Base-by-base conservation (phyloP, 1,284 basidiomycete species). In the Thelephora terrestris region DNA sequence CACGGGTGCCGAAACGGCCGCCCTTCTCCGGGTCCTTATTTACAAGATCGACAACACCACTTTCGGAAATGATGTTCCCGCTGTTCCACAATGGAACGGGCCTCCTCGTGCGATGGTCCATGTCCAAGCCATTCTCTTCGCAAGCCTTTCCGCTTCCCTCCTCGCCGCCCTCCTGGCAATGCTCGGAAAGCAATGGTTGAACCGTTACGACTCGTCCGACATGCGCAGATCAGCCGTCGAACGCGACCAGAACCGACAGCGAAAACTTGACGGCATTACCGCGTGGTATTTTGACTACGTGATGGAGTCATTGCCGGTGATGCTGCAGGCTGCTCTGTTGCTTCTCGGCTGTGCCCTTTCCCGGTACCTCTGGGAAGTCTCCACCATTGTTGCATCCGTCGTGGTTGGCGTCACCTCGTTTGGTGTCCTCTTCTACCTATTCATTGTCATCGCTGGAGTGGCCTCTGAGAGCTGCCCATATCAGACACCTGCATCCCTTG, bases 11-110 rank as follows among this genome's bases (percentile, higher is more conserved):
- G 37, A 25, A 7, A 46, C 45, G n/a, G 27, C 29, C 7, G 45
- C 35, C 21, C 23, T 46, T n/a, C 45, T 46, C 45, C 32, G 23
- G 45, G 24, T 46, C 27, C 16, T 46, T 21, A 23, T 46, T 23
- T 34, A 35, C 20, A 23, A 21, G 10, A 27, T 46, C 34, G 35
- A 46, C n/a, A n/a, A n/a, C n/a, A 18, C 37, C 37, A 16, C 4
- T 7, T 39, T 39, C 14, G 35, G 32, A 6, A 34, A 23, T 21
- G 16, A 37, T 4, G 35, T n/a, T 39, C 46, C 37, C 6, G 18
- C 20, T 14, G n/a, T 47, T 14, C 46, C 46, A 5, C 34, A 47
- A 24, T 47, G 34, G 34, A 17, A 32, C n/a, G 37, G 37, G 2
- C 46, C 46, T 2, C 34, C 34, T 3, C 18, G 2, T 14, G 18